phyloP scores from a whole-genome alignment of 2,329 filamentous ascomycete genomes.

The Trichoderma semiorbis region DNA sequence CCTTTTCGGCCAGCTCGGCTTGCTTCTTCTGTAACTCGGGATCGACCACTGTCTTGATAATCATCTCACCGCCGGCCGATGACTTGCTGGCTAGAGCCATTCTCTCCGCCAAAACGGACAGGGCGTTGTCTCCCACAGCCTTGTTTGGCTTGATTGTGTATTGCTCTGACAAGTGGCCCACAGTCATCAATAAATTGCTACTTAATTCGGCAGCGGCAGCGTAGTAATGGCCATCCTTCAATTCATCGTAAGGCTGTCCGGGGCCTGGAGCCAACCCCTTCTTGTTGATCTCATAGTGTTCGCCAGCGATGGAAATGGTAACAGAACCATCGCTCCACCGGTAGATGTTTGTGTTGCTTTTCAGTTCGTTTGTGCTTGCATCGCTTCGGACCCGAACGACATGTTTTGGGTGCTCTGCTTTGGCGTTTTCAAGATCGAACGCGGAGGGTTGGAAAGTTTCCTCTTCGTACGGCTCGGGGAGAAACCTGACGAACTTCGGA shows the following conservation, averaged over 20 bases:
- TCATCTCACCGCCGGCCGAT: conserved; percentile 56
- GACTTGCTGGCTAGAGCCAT: conserved; percentile 62
- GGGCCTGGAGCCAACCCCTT: conserved; percentile 64
- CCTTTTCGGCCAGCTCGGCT: conserved; percentile 71
- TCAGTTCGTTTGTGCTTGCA: conserved; percentile 60
- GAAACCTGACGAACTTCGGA: conserved; percentile 67
- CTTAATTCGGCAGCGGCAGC: conserved; percentile 67
- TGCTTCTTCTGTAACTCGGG: conserved; percentile 71
- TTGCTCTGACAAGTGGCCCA: conserved; percentile 72
- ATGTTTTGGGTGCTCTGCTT: conserved; percentile 55
- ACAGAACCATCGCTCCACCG: conserved; percentile 78
- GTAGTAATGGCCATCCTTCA: conserved; percentile 72
- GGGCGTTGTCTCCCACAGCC: conserved; percentile 66
- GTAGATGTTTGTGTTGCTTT: conserved; percentile 72
- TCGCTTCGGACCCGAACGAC: conserved; percentile 69
- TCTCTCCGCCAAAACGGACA: conserved; percentile 63
- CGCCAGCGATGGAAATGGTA: conserved; percentile 69
- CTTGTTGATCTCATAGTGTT: conserved; percentile 71
- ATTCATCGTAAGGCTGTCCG: conserved; percentile 59
- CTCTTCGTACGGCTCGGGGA: conserved; percentile 64
- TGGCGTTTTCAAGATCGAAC: conserved; percentile 52
- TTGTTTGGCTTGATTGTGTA: conserved; percentile 66
- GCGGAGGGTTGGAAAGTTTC: conserved; percentile 61
- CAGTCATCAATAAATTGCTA: conserved; percentile 65
- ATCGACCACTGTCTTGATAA: conserved; percentile 68